Evolutionary conservation across 805 yeast genomes (phyloP).

Genomic region (Torulaspora microellipsoides): DNA sequence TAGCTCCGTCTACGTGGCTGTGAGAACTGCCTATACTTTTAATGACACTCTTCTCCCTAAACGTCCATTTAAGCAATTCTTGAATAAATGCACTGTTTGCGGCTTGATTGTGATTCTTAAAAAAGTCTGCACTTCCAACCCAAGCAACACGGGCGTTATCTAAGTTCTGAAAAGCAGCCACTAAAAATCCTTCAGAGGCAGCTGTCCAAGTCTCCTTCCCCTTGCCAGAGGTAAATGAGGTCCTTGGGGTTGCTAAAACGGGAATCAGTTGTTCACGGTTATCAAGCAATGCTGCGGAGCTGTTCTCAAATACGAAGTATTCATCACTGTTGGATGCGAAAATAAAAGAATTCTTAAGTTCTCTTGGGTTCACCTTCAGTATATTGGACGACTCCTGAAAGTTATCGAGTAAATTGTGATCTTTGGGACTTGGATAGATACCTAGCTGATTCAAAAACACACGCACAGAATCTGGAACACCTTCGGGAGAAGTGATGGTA

Average conservation of each 20-base stretch:
- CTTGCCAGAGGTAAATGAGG: conserved; percentile 54
- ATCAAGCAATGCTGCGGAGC: conserved; percentile 65
- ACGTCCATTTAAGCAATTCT: conserved; percentile 63
- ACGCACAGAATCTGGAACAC: conserved; percentile 57
- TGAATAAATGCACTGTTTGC: conserved; percentile 39
- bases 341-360: conserved; percentile 9
- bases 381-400: conserved; percentile 37
- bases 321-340: conserved; percentile 4
- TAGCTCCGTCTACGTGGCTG: conserved; percentile 41
- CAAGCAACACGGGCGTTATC: conserved; percentile 75
- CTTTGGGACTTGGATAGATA: conserved; percentile 75
- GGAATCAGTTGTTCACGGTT: conserved; percentile 72
- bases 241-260: conserved; percentile 56
- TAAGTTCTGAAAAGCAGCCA: conserved; percentile 74
- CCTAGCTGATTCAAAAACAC: conserved; percentile 75
- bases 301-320: conserved; percentile 36
- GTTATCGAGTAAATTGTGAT: conserved; percentile 59
- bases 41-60: conserved; percentile 63
- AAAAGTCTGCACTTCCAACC: conserved; percentile 65
- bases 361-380: conserved; percentile 14
- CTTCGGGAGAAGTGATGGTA: conserved; percentile 50
- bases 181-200: conserved; percentile 73
- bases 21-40: conserved; percentile 53
- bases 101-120: conserved; percentile 38
- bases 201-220: conserved; percentile 62